A percentile compares a stretch with the other conserved stretches of the same genome.
Evolutionary conservation across 345 rosid genomes (phyloP).

Genomic region (Sisymbrium altissimum): DNA sequence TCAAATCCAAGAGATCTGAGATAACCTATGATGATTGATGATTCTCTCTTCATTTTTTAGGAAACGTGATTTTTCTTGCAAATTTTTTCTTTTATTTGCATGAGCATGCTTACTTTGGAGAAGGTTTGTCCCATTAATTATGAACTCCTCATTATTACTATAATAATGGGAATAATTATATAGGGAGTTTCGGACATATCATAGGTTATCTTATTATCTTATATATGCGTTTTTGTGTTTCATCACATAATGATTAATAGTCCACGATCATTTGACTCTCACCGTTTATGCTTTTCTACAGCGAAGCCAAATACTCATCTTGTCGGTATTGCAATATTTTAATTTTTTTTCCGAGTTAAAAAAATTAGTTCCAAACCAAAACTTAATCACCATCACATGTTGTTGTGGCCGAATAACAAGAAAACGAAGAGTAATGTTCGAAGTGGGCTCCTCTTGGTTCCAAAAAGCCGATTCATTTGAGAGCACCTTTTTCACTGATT

Average conservation of each 20-base stretch:
- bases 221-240: constrained; percentile 10
- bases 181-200: constrained; percentile 8
- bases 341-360: background rate
- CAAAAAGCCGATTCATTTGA: constrained; percentile 17
- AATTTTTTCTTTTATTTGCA: background rate
- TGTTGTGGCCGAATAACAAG: constrained; percentile 12
- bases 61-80: background rate
- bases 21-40: background rate
- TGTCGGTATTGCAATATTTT: constrained; percentile 7
- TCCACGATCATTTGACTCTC: constrained; percentile 22
- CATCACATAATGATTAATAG: constrained; percentile 13
- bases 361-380: background rate
- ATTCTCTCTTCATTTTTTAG: background rate
- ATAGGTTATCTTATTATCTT: background rate
- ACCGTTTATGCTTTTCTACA: constrained; percentile 22
- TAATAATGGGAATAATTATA: background rate
- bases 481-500: constrained; percentile 18
- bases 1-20: background rate
- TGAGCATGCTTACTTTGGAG: constrained; percentile 15
- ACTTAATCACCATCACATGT: constrained; percentile 10
- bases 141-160: background rate
- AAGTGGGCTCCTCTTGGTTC: constrained; percentile 31
- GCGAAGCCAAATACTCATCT: constrained; percentile 18
- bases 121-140: constrained; percentile 3
- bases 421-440: background rate